These are phyloP conservation scores for Claviceps quebecensis DNA, from an alignment of 2,329 filamentous ascomycete genomes.

Conservation along the genomic window DNA sequence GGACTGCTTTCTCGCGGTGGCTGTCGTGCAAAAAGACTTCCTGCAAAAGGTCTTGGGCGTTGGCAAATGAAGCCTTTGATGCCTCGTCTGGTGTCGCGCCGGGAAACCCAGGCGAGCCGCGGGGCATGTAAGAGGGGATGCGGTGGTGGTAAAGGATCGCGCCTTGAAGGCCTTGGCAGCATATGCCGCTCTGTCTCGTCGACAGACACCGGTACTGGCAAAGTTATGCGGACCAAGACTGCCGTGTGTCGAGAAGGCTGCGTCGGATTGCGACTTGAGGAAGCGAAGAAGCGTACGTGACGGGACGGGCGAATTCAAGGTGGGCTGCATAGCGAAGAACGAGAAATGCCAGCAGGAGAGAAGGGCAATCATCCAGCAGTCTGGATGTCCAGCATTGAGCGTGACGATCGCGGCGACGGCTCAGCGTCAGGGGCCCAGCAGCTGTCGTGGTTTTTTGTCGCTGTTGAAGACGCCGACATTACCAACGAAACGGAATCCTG, in stretches of 20 bases:
- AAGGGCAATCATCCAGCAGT: not conserved
- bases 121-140: not conserved
- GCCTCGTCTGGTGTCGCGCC: not conserved
- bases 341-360: not conserved
- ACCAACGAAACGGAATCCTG: too few relatives aligned
- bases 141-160: not conserved
- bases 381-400: conserved; percentile 5
- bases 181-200: conserved; percentile 9
- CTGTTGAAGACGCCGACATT: not conserved
- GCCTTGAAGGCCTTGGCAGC: not conserved
- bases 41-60: not conserved
- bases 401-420: conserved; percentile 5
- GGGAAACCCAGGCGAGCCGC: not conserved
- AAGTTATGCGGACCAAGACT: conserved; percentile 1
- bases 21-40: conserved; percentile 16
- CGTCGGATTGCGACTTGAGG: conserved; percentile 55
- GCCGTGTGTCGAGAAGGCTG: conserved; percentile 33
- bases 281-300: conserved; percentile 53
- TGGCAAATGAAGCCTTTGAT: not conserved
- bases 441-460: not conserved
- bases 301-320: conserved; percentile 31
- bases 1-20: conserved; percentile 9
- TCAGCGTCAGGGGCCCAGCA: not conserved
- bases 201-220: conserved; percentile 8
- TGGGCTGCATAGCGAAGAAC: conserved; percentile 28